Evolutionary conservation across 345 rosid species (phyloP).

Genomic region (Citrus unshiu): DNA sequence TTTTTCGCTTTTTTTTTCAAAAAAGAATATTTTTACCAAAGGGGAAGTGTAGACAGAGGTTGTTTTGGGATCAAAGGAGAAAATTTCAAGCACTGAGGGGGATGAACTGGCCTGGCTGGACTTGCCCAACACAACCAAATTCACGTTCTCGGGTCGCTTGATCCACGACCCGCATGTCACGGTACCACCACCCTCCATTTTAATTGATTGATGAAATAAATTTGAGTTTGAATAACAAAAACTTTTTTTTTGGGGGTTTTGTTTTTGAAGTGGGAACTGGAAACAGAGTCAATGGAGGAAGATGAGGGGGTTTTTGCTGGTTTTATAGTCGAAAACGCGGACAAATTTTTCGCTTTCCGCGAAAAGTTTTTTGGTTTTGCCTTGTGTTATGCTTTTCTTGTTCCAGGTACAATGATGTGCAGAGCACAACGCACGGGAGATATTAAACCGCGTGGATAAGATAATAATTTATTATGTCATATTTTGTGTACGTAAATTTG

Average conservation of each 20-base stretch:
- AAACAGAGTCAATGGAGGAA: neutral
- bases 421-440: neutral
- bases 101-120: conserved; percentile 43
- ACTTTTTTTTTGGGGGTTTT: neutral
- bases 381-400: too few relatives aligned
- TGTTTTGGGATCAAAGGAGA: conserved; percentile 72
- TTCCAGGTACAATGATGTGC: neutral
- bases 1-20: too few relatives aligned
- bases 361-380: neutral
- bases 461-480: too few relatives aligned
- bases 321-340: neutral
- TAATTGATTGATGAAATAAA: neutral
- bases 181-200: conserved; percentile 45
- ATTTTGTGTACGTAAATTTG: too few relatives aligned
- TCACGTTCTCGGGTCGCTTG: conserved; percentile 73
- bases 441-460: too few relatives aligned
- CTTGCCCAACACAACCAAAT: conserved; percentile 60
- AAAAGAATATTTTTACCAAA: conserved; percentile 34
- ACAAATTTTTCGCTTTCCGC: neutral
- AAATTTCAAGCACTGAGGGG: conserved; percentile 62
- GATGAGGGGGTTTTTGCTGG: neutral
- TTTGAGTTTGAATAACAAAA: neutral
- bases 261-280: neutral
- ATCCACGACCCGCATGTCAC: conserved; percentile 92
- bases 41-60: conserved; percentile 69